Conservation (phyloP, 495 filamentous ascomycete genomes). For the Tuber umbilicatum region DNA sequence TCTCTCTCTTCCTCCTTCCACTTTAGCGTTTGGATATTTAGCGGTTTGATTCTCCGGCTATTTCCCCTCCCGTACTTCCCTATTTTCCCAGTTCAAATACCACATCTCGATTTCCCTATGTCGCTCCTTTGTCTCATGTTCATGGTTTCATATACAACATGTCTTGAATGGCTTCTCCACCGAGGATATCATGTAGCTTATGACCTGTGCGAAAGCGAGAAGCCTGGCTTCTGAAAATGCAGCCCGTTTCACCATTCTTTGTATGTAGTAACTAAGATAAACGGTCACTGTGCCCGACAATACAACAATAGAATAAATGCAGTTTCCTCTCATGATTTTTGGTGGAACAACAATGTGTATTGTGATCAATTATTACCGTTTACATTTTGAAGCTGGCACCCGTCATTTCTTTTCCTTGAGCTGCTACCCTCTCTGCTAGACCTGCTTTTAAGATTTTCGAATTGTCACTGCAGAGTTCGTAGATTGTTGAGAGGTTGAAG, state of each 20-base stretch:
- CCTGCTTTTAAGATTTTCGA: constrained; percentile 59
- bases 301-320: neutral
- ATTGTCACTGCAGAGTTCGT: constrained; percentile 80
- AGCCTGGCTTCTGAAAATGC: neutral
- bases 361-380: constrained; percentile 15
- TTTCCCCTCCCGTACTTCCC: neutral
- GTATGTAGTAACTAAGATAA: neutral
- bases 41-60: neutral
- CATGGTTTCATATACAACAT: neutral
- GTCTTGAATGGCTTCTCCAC: neutral
- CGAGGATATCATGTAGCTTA: constrained; percentile 4
- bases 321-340: neutral
- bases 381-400: constrained; percentile 75
- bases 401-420: constrained; percentile 60
- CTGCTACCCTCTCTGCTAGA: constrained; percentile 64
- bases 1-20: neutral
- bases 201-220: constrained; percentile 5
- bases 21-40: constrained; percentile 1
- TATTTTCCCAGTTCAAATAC: neutral
- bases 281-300: neutral
- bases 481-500: constrained; percentile 87
- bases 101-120: neutral
- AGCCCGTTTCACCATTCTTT: neutral
- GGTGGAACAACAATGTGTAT: neutral
- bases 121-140: neutral